These are phyloP conservation scores for Mycena filopes DNA, from an alignment of 768 basidiomycete genomes.

Conservation along the genomic window DNA sequence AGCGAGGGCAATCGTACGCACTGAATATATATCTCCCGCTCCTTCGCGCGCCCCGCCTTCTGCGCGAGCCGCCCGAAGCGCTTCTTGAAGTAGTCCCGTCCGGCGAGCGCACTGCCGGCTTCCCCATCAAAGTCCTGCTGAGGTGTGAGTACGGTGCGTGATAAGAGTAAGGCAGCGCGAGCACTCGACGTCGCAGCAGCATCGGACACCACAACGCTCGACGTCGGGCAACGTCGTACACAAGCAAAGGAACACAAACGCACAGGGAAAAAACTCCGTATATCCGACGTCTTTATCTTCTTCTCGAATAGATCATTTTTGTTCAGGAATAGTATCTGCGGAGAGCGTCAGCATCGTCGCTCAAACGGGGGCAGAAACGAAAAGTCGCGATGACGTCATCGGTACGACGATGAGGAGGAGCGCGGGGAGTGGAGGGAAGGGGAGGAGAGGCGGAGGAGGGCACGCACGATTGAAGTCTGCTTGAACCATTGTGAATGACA, in stretches of 20 bases:
- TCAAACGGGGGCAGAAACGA: background rate
- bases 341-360: background rate
- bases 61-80: constrained; percentile 86
- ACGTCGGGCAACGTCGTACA: no score
- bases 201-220: background rate
- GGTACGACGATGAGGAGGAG: background rate
- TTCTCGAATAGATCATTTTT: constrained; percentile 93
- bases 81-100: constrained; percentile 90
- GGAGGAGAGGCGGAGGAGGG: background rate
- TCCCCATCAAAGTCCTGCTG: constrained; percentile 86
- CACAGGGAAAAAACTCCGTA: constrained; percentile 91
- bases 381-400: background rate
- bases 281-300: constrained; percentile 84
- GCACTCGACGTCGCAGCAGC: no score
- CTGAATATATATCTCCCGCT: constrained; percentile 95
- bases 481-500: constrained; percentile 99
- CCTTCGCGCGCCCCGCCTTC: constrained; percentile 85
- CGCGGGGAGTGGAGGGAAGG: background rate
- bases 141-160: constrained; percentile 2
- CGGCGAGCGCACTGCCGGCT: constrained; percentile 74
- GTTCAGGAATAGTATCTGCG: constrained; percentile 92
- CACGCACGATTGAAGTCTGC: constrained; percentile 83
- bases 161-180: no score
- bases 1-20: constrained; percentile 52
- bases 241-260: constrained; percentile 29